phyloP scores from a whole-genome alignment of 768 basidiomycete species.

The Suillus weaverae region DNA sequence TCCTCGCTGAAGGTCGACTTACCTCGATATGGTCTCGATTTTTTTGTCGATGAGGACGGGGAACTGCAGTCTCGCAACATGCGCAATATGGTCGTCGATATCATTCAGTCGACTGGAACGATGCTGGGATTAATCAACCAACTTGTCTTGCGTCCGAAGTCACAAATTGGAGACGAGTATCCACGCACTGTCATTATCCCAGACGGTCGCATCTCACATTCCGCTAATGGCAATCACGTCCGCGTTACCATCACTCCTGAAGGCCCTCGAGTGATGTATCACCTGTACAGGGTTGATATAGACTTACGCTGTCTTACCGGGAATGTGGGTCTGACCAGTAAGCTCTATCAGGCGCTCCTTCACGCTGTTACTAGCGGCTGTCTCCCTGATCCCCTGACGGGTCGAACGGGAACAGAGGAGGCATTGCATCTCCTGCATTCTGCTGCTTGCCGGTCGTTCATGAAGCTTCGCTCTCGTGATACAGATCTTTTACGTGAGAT shows the following conservation, averaged over 20 bases:
- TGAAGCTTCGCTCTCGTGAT: slow-evolving; percentile 31
- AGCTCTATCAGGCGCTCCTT: slow-evolving; percentile 41
- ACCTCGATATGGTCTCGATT: slow-evolving; percentile 43
- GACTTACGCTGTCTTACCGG: slow-evolving; percentile 31
- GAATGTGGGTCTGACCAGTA: slow-evolving; percentile 25
- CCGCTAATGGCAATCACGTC: slow-evolving; percentile 18
- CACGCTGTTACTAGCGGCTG: slow-evolving; percentile 44
- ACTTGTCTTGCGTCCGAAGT: slow-evolving; percentile 40
- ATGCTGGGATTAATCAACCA: slow-evolving; percentile 43
- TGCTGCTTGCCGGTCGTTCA: slow-evolving; percentile 41
- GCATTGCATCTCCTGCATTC: slow-evolving; percentile 42
- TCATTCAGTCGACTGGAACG: slow-evolving; percentile 41
- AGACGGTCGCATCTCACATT: slow-evolving; percentile 26
- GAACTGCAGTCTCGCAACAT: slow-evolving; percentile 42
- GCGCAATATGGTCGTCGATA: slow-evolving; percentile 43
- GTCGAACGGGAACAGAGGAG: slow-evolving; percentile 43
- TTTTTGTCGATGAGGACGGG: slow-evolving; percentile 34
- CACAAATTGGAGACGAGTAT: not conserved
- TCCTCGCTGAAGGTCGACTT: slow-evolving; percentile 30
- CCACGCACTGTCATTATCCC: slow-evolving; percentile 40
- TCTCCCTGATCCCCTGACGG: slow-evolving; percentile 45
- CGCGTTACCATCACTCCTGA: slow-evolving; percentile 12
- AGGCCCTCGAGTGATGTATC: slow-evolving; percentile 16
- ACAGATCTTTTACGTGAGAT: slow-evolving; percentile 35
- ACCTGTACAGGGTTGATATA: slow-evolving; percentile 31